phyloP scores from a whole-genome alignment of 2,329 filamentous ascomycete genomes.

The Cordyceps javanica region DNA sequence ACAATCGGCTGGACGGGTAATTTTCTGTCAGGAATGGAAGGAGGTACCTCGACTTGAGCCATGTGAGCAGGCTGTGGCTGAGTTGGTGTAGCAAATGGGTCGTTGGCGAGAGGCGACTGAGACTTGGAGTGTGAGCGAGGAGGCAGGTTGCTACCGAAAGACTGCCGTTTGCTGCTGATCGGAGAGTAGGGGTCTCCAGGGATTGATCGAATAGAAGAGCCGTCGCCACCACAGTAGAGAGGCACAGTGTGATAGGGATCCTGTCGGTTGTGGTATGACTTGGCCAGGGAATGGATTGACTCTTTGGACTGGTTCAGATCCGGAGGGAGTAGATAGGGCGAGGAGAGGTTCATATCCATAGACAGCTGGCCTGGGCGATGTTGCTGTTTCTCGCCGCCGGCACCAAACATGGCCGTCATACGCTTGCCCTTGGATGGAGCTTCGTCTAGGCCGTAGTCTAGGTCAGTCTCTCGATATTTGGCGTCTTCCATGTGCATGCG shows the following conservation, averaged over 20 bases:
- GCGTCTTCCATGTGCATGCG: slow-evolving; percentile 71
- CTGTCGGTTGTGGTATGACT: slow-evolving; percentile 65
- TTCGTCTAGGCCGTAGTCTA: slow-evolving; percentile 82
- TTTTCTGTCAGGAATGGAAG: slow-evolving; percentile 21
- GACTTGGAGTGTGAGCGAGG: slow-evolving; percentile 38
- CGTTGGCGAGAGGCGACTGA: slow-evolving; percentile 26
- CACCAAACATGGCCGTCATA: slow-evolving; percentile 31
- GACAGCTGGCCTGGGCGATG: slow-evolving; percentile 51
- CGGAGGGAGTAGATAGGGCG: slow-evolving; percentile 90
- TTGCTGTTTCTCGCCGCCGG: slow-evolving; percentile 50
- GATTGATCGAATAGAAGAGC: slow-evolving; percentile 49
- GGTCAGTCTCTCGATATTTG: slow-evolving; percentile 79
- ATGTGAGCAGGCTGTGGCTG: slow-evolving; percentile 24
- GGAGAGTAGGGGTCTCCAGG: slow-evolving; percentile 37
- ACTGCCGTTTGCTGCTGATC: slow-evolving; percentile 31
- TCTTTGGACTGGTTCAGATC: slow-evolving; percentile 72
- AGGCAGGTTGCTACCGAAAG: slow-evolving; percentile 24
- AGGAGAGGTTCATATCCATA: slow-evolving; percentile 69
- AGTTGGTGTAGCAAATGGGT: slow-evolving; percentile 32
- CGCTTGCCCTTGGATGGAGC: slow-evolving; percentile 29
- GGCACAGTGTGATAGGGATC: slow-evolving; percentile 73
- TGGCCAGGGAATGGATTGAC: slow-evolving; percentile 79
- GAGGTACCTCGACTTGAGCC: slow-evolving; percentile 12
- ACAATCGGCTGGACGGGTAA: slow-evolving; percentile 29
- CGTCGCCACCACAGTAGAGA: slow-evolving; percentile 52